Conservation (phyloP, 1,139 yeast species). For the Yamadazyma siamensis region DNA sequence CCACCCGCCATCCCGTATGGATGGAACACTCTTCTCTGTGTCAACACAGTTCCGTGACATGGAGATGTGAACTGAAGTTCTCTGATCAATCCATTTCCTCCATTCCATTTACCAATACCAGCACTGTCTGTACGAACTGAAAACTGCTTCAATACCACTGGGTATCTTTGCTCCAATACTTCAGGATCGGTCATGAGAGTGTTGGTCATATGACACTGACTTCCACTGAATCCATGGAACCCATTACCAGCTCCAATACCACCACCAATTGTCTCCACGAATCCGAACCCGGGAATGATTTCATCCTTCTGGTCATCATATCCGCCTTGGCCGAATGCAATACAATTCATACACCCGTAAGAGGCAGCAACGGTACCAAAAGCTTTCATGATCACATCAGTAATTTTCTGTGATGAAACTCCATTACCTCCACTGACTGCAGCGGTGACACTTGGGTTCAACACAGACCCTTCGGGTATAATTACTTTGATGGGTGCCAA, state of each 20-base stretch:
- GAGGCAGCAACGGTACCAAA: conserved; percentile 58
- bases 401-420: conserved; percentile 44
- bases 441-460: conserved; percentile 40
- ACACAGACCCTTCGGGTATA: conserved; percentile 34
- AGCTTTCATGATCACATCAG: conserved; percentile 66
- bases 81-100: conserved; percentile 29
- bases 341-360: conserved; percentile 37
- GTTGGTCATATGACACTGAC: conserved; percentile 46
- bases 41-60: conserved; percentile 17
- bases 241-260: conserved; percentile 43
- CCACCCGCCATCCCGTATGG: conserved; percentile 23
- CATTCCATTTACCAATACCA: conserved; percentile 33
- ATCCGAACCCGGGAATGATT: conserved; percentile 40
- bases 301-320: conserved; percentile 25
- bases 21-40: conserved; percentile 20
- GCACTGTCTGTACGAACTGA: conserved; percentile 30
- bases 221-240: conserved; percentile 36
- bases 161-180: conserved; percentile 35
- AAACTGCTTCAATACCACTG: conserved; percentile 29
- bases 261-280: conserved; percentile 47
- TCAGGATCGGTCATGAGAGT: conserved; percentile 42
- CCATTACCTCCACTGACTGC: conserved; percentile 50
- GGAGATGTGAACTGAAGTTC: conserved; percentile 20
- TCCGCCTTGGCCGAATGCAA: conserved; percentile 45
- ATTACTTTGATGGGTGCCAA: conserved; percentile 35